Evolutionary conservation across 2,329 filamentous ascomycete species (phyloP).

Genomic region (Hortaea sp.): DNA sequence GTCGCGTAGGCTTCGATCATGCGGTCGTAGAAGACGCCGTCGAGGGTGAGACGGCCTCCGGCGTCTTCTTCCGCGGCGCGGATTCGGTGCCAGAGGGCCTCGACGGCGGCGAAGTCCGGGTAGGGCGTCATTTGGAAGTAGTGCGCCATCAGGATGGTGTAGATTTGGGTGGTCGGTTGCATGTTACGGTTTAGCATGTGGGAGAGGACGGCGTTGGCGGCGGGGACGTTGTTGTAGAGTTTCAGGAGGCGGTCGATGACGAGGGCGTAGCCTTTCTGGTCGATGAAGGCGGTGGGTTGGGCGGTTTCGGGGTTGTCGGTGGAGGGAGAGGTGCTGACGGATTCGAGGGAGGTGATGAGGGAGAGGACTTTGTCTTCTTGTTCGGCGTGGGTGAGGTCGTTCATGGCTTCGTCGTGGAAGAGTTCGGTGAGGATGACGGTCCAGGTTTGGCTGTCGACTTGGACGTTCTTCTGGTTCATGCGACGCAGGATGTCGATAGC

Average conservation of each 20-base stretch:
- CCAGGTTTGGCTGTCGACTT: conserved; percentile 52
- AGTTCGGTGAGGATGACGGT: conserved; percentile 58
- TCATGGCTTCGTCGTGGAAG: conserved; percentile 41
- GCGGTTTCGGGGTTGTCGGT: not conserved
- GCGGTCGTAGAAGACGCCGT: conserved; percentile 58
- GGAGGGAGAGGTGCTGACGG: conserved; percentile 1
- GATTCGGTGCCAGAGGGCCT: conserved; percentile 45
- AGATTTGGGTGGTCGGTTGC: conserved; percentile 53
- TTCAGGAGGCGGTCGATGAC: conserved; percentile 57
- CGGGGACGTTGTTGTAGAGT: conserved; percentile 33
- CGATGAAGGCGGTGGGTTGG: conserved; percentile 33
- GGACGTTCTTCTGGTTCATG: conserved; percentile 35
- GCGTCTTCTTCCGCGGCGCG: conserved; percentile 18
- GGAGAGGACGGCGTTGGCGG: conserved; percentile 50
- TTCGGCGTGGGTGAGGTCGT: conserved; percentile 33
- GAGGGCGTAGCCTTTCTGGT: conserved; percentile 56
- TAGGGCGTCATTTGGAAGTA: conserved; percentile 46
- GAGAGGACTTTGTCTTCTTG: conserved; percentile 46
- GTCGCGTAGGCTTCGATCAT: conserved; percentile 57
- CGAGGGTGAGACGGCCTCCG: conserved; percentile 19
- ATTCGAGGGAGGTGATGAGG: conserved; percentile 50
- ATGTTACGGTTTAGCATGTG: conserved; percentile 50
- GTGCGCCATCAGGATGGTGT: conserved; percentile 62
- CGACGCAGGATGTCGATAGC: conserved; percentile 31
- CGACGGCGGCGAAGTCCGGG: conserved; percentile 51